Percentiles rank a stretch among this genome's conserved stretches.
Conservation (phyloP, 352 stramenopile genomes). For the Phytophthora vignae region DNA sequence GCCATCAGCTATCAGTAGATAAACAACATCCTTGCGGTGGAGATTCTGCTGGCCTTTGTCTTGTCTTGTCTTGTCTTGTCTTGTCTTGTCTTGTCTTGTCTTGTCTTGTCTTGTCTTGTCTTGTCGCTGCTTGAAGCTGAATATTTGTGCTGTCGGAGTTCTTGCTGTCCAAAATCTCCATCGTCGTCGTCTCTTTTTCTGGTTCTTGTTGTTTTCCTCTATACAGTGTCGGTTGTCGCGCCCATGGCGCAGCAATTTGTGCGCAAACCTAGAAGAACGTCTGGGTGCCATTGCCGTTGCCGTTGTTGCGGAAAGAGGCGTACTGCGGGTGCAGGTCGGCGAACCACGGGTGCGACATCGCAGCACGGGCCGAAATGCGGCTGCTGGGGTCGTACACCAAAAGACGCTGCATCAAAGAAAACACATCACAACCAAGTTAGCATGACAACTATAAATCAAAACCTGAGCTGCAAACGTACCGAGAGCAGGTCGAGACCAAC, state of each 20-base stretch:
- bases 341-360: conserved; percentile 89
- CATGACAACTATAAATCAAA: neutral
- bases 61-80: too few species aligned
- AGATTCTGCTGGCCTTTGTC: neutral
- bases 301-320: conserved; percentile 71
- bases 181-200: conserved; percentile 13
- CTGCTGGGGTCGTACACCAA: conserved; percentile 82
- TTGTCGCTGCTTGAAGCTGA: neutral
- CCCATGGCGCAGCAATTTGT: neutral
- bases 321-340: conserved; percentile 82
- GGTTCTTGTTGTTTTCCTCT: neutral
- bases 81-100: too few species aligned
- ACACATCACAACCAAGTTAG: conserved; percentile 15
- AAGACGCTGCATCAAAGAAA: conserved; percentile 57
- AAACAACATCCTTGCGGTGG: neutral
- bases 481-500: conserved; percentile 84
- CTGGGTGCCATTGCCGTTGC: conserved; percentile 56
- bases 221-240: neutral
- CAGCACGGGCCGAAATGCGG: conserved; percentile 81
- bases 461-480: conserved; percentile 45
- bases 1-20: neutral
- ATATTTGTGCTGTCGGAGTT: neutral
- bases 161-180: neutral
- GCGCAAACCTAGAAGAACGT: conserved; percentile 36
- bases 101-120: neutral